Conservation (phyloP, 2,329 filamentous ascomycete genomes). For the Tolypocladium ovalisporum region DNA sequence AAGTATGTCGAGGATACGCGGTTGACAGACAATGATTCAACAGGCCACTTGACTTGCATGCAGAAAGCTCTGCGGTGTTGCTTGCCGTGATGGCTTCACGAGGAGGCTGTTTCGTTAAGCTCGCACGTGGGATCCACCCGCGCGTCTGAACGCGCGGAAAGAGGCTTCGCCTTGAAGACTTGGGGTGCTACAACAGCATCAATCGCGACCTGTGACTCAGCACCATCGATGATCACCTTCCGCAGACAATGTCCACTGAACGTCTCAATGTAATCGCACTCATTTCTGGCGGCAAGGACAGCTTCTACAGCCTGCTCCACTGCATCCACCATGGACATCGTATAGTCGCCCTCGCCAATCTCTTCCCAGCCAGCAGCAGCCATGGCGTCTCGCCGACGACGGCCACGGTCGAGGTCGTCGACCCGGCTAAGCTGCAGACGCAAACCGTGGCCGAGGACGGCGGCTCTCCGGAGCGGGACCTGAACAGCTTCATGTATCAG, state of each 20-base stretch:
- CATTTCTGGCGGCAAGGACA: slow-evolving; percentile 95
- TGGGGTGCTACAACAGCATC: neutral
- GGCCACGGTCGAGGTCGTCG: slow-evolving; percentile 5
- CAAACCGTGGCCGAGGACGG: neutral
- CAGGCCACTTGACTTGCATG: neutral
- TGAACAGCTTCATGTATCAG: slow-evolving; percentile 99
- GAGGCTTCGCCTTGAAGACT: neutral
- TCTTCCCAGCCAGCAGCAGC: slow-evolving; percentile 42
- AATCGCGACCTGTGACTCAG: neutral
- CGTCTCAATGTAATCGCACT: slow-evolving; percentile 74
- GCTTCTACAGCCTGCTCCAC: slow-evolving; percentile 85
- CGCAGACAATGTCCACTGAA: slow-evolving; percentile 26
- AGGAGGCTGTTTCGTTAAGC: neutral
- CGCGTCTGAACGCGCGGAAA: neutral
- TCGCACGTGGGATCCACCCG: slow-evolving; percentile 6
- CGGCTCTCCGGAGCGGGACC: slow-evolving; percentile 32
- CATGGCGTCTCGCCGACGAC: neutral
- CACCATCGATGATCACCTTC: neutral
- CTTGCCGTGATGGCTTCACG: neutral
- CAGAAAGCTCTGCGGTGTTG: neutral
- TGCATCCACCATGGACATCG: slow-evolving; percentile 77
- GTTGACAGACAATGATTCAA: neutral
- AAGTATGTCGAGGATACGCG: neutral
- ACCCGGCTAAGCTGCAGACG: slow-evolving; percentile 6
- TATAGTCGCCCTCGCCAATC: slow-evolving; percentile 80